Percentiles rank a stretch among this genome's conserved stretches.
Evolutionary conservation across 83 land plant genomes (phyloP).

Genomic region (Thuja plicata): DNA sequence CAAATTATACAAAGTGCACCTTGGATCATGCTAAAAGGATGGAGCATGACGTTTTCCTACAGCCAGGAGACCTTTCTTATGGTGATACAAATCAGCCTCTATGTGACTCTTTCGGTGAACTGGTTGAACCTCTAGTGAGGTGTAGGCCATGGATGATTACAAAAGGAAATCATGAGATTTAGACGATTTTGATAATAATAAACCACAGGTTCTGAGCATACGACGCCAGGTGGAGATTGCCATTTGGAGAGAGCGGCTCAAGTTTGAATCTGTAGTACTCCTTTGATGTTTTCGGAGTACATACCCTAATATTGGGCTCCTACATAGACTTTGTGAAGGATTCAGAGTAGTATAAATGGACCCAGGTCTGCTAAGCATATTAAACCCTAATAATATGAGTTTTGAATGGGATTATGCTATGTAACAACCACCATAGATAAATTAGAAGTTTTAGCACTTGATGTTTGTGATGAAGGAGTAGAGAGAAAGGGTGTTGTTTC

Average conservation of each 20-base stretch:
- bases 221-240: constrained; percentile 61
- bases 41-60: constrained; percentile 50
- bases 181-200: constrained; percentile 34
- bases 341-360: not conserved
- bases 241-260: constrained; percentile 47
- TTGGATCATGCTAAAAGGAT: constrained; percentile 35
- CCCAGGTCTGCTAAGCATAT: not conserved
- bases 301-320: constrained; percentile 58
- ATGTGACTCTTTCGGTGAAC: constrained; percentile 74
- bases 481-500: too few relatives aligned
- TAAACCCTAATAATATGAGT: not conserved
- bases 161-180: constrained; percentile 55
- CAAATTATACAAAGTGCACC: constrained; percentile 64
- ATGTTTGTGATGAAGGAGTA: too few relatives aligned
- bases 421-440: too few relatives aligned
- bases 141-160: constrained; percentile 51
- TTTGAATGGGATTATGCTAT: not conserved
- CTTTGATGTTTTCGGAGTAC: constrained; percentile 59
- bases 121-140: constrained; percentile 62
- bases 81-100: constrained; percentile 58
- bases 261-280: constrained; percentile 58
- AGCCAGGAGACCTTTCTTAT: constrained; percentile 78
- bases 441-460: too few relatives aligned
- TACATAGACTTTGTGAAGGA: constrained; percentile 28
- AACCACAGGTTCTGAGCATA: constrained; percentile 31